Base-by-base conservation (phyloP, 1,284 basidiomycete genomes). In the Pisolithus thermaeus region DNA sequence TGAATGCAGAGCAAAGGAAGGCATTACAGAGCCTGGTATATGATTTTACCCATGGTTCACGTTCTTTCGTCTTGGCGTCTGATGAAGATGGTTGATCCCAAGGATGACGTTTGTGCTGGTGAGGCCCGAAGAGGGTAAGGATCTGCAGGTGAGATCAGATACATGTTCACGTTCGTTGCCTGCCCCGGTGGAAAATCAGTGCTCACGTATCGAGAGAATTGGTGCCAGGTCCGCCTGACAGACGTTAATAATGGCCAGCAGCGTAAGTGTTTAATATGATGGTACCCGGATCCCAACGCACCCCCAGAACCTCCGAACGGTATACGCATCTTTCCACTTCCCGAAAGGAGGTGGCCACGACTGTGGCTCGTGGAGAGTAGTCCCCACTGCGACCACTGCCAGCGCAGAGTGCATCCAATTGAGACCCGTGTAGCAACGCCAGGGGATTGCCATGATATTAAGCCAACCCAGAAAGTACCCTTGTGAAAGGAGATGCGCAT, bases 271-370 rank as follows among this genome's bases (percentile, higher is more conserved):
- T 11, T 5, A 7, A 32, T 20, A 32, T 12, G 1, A 8, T 1
- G 12, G 20, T n/a, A 14, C 35, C 35, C 14, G 42, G n/a, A n/a
- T 11, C 5, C 9, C 7, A 6, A 59, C 66, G 43, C 40, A 72
- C 71, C 70, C 66, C 71, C 71, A 72, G 44, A 70, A 60, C 7
- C 61, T 60, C 23, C 69, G 60, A 5, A 73, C 52, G 7, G 70
- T 70, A 51, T 69, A 71, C 2, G 68, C 62, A 32, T 70, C 67
- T 4, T 53, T 54, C 66, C 63, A 68, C 16, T 25, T 46, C 11
- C 72, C 69, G 52, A 63, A 72, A 2, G 64, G 20, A 22, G 63
- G 62, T 2, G 70, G 70, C 67, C 70, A 73, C 36, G 65, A 61
- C n/a, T 53, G 52, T 0, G 70, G 65, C 22, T 61, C 50, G 14